Conservation (phyloP, 371 early-diverging fungal genomes). For the Mucor piriformis region DNA sequence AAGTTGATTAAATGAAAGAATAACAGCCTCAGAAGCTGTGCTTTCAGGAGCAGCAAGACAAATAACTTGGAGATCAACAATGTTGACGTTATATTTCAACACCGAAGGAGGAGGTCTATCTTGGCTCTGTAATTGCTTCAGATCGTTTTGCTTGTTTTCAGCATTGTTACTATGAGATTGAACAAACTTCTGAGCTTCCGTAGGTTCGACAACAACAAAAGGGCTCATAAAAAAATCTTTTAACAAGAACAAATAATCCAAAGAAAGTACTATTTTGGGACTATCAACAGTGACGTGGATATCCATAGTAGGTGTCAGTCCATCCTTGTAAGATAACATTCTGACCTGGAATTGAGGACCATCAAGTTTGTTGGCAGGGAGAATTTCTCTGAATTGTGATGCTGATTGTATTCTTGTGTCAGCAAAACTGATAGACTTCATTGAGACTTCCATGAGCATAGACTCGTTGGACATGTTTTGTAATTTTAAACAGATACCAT, state of each 20-base stretch:
- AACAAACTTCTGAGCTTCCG: conserved; percentile 49
- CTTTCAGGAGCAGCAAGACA: conserved; percentile 78
- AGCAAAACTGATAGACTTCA: conserved; percentile 73
- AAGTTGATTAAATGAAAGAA: conserved; percentile 79
- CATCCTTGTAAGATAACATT: conserved; percentile 24
- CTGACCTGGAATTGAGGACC: conserved; percentile 74
- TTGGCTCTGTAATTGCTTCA: conserved; percentile 11
- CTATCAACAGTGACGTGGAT: conserved; percentile 79
- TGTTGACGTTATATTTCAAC: conserved; percentile 65
- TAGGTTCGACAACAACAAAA: conserved; percentile 36
- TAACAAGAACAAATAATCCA: conserved; percentile 81
- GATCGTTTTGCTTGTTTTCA: conserved; percentile 10
- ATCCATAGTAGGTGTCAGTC: conserved; percentile 33
- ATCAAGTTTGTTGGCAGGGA: conserved; percentile 66
- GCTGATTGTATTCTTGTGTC: conserved; percentile 79
- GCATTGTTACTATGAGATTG: conserved; percentile 32
- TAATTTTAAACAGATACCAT: conserved; percentile 64
- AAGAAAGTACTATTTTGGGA: conserved; percentile 79
- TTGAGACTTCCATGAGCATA: conserved; percentile 73
- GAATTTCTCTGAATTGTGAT: conserved; percentile 84
- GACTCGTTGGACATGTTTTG: conserved; percentile 64
- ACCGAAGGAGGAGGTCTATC: conserved; percentile 10
- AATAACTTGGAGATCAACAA: conserved; percentile 83
- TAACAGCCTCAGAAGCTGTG: conserved; percentile 82
- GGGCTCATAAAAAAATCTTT: conserved; percentile 74